Evolutionary conservation across 2,329 filamentous ascomycete species (phyloP), one percentile per base, ranked within the genome.

Genomic region (Oidium heveae): DNA sequence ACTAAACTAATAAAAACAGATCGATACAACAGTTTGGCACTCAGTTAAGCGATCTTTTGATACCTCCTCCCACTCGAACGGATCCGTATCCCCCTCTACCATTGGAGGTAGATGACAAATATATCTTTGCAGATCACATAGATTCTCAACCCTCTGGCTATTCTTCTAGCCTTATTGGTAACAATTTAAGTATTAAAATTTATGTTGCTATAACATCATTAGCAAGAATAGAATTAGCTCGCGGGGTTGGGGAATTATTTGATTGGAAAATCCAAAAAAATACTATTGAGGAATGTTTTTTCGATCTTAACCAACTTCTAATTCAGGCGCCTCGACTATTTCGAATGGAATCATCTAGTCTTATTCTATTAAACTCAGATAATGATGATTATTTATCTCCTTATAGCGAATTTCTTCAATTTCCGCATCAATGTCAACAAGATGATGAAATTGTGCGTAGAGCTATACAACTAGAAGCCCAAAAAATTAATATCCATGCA

Each of bases 81-180:
- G 77, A 86, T 46, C 82, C 79, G 4, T 86, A 91, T 60, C 87
- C 87, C 3, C 82, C 84, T 8, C 72, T 87, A 13, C 87, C 87
- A 0, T 70, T 81, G 20, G 86, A 93, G 62, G 78, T 93, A 0
- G 87, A 94, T 60, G 87, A 94, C 66, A 79, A 82, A 56, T 88
- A 79, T 62, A 84, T 94, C 56, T 80, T 80, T 56, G 71, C 80
- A 0, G 76, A 79, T 24, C 77, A 84, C 58, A 77, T 89, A 53
- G 74, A 82, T 34, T 71, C 75, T 8, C 86, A 89, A 61, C 81
- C 83, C 2, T 69, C 77, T 18, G 79, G 77, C 5, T 71, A 74
- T 1, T 69, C 88, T 1, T 84, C 86, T 0, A 73, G 82, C 39
- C 70, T 94, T 49, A 78, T 82, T 0, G 87, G 84, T 0, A 94